These are phyloP conservation scores for Botryotinia calthae DNA, from an alignment of 2,329 filamentous ascomycete genomes.

Conservation along the genomic window DNA sequence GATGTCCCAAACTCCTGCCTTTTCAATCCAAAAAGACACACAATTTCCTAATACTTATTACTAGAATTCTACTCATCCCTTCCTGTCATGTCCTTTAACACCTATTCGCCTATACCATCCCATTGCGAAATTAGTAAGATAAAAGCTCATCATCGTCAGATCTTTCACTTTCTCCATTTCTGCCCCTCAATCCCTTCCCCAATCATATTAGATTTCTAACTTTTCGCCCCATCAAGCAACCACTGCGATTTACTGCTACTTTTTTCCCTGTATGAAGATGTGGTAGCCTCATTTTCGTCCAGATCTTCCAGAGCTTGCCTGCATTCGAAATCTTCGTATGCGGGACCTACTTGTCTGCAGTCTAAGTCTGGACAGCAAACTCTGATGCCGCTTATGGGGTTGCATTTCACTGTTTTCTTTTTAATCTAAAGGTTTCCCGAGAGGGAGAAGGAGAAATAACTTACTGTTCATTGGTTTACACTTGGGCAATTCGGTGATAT, in stretches of 20 bases:
- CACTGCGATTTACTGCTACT: background rate
- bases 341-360: background rate
- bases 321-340: conserved; percentile 1
- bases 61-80: background rate
- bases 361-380: conserved; percentile 3
- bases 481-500: conserved; percentile 5
- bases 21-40: background rate
- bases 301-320: background rate
- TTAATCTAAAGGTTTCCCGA: background rate
- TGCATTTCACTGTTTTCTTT: background rate
- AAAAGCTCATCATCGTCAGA: background rate
- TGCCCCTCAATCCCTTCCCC: background rate
- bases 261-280: background rate
- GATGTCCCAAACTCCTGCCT: background rate
- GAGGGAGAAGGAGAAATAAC: background rate
- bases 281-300: background rate
- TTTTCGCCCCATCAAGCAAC: background rate
- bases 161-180: background rate
- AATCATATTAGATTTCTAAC: background rate
- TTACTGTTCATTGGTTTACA: conserved; percentile 4
- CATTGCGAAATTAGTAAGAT: background rate
- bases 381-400: background rate
- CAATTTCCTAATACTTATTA: background rate
- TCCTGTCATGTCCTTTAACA: too few species aligned
- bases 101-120: background rate